Base-by-base conservation (phyloP, 768 basidiomycete species). In the Russula olivacea region DNA sequence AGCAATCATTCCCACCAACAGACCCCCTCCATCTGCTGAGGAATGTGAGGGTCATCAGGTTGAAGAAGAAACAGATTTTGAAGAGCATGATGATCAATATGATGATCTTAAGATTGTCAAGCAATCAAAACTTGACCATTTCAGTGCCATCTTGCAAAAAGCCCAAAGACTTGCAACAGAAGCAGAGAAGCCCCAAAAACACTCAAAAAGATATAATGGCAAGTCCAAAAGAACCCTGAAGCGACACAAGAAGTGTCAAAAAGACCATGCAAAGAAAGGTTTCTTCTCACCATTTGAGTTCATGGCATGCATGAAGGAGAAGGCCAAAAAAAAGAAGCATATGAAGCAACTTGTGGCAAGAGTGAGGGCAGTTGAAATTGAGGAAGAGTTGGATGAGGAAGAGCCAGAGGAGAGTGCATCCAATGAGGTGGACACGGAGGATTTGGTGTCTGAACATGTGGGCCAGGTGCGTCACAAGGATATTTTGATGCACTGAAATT, bases 361-460 rank as follows among this genome's bases (percentile, higher is more conserved):
- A 3, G n/a, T n/a, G n/a, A n/a, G n/a, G n/a, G 10, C n/a, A 10
- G 0, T 23, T 0, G 45, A 47, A 23, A 3, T 1, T 11, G 3
- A 4, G 21, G 7, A 21, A 4, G 48, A 5, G 15, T 38, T 5
- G 14, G 48, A 14, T 0, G 48, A 28, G 14, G 23, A 7, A 7
- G 19, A 2, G 2, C 8, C n/a, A n/a, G 7, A n/a, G n/a, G 34
- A 34, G 28, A 28, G 28, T 28, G n/a, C n/a, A n/a, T n/a, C n/a
- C 28, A 28, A n/a, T n/a, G 28, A 28, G 28, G 2, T 12, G 2
- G 34, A 34, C 2, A 12, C 11, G 2, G 11, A 12, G 34, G 34
- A 11, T 34, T 34, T 12, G 11, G 11, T 34, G 34, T 34, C 34
- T 0, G 4, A 34, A 12, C 11, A 3, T 3, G 11, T 11, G 11